Conservation (phyloP, 2,329 filamentous ascomycete species). For the Ascochyta fabae region DNA sequence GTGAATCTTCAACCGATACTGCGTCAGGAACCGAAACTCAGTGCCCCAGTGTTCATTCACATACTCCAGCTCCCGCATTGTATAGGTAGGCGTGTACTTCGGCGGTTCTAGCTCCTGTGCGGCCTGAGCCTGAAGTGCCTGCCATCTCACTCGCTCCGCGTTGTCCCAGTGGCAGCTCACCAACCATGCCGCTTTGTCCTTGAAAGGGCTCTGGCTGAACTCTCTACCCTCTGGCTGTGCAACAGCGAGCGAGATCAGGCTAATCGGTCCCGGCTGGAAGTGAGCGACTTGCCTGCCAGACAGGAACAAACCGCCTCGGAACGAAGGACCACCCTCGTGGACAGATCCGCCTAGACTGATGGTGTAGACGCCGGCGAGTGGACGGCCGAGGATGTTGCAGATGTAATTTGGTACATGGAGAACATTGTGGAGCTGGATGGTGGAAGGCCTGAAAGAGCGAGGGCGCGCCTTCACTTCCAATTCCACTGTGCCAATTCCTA, state of each 20-base stretch:
- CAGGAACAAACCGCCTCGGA: not conserved
- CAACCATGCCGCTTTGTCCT: not conserved
- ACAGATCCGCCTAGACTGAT: not conserved
- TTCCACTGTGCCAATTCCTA: slow-evolving; percentile 9
- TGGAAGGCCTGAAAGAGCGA: not conserved
- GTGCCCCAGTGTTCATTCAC: not conserved
- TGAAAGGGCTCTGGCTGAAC: not conserved
- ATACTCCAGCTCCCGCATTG: not conserved
- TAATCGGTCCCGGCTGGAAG: not conserved
- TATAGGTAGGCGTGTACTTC: not conserved
- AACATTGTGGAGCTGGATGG: slow-evolving; percentile 7
- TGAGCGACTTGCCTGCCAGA: not conserved
- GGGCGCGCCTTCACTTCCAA: slow-evolving; percentile 2
- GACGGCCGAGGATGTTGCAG: slow-evolving; percentile 7
- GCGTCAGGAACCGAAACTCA: not conserved
- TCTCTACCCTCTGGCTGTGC: not conserved
- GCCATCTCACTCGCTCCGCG: slow-evolving; percentile 5
- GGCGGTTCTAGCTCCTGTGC: not conserved
- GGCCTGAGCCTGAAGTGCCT: not conserved
- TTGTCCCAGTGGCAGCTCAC: not conserved
- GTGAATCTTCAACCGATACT: not conserved
- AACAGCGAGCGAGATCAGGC: slow-evolving; percentile 3
- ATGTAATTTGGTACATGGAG: slow-evolving; percentile 1
- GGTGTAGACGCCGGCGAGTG: not conserved
- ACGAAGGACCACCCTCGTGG: not conserved